Evolutionary conservation across 1,284 basidiomycete genomes (phyloP).

Genomic region (Trichosporon sp.): DNA sequence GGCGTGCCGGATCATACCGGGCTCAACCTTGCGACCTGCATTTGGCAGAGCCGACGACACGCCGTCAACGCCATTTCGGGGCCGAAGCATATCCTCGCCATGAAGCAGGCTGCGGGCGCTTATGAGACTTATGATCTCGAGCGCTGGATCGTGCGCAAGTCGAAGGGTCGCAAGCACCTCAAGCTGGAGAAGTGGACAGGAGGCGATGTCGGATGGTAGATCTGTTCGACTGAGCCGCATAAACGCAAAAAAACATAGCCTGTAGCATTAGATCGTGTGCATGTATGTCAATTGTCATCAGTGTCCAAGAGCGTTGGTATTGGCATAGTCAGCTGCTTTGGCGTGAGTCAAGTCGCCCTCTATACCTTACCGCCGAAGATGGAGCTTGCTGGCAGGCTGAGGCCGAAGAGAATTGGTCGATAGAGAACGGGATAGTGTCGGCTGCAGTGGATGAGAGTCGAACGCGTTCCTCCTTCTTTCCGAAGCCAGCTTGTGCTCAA

Average conservation of each 20-base stretch:
- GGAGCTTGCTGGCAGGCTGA: too few species aligned
- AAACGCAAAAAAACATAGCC: neutral
- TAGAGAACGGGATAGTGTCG: too few species aligned
- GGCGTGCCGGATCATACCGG: constrained; percentile 73
- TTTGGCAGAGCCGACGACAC: constrained; percentile 74
- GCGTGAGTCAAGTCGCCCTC: too few species aligned
- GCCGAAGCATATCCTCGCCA: constrained; percentile 73
- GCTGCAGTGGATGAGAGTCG: too few species aligned
- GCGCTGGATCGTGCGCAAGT: constrained; percentile 65
- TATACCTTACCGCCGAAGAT: too few species aligned
- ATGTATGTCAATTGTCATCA: constrained; percentile 1
- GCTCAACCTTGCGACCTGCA: constrained; percentile 87
- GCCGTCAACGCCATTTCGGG: constrained; percentile 71
- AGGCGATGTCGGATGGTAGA: constrained; percentile 59
- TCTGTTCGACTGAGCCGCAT: neutral
- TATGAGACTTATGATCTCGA: constrained; percentile 77
- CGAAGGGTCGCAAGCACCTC: constrained; percentile 58
- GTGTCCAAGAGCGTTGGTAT: too few species aligned
- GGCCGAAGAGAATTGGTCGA: neutral
- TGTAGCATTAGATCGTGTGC: constrained; percentile 4
- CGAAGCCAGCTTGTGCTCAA: too few species aligned
- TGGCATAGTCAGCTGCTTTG: too few species aligned
- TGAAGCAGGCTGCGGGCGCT: constrained; percentile 67
- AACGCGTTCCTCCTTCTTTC: too few species aligned
- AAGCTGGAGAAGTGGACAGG: constrained; percentile 58